Evolutionary conservation across 352 stramenopile species (phyloP).

Genomic region (Phytophthora ramorum): DNA sequence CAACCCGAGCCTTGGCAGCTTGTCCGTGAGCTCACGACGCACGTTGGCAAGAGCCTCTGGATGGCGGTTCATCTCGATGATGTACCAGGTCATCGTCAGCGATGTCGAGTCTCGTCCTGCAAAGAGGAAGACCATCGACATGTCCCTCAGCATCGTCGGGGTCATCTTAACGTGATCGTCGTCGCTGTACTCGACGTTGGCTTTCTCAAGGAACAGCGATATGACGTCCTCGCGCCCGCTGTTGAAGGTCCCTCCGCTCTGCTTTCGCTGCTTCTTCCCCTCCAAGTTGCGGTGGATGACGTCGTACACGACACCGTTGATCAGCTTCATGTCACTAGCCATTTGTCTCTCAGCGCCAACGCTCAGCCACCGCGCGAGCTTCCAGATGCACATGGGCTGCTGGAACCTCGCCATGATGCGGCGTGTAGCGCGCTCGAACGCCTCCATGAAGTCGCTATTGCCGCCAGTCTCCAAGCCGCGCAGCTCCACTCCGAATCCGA

Average conservation of each 20-base stretch:
- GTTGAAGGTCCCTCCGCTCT: slow-evolving; percentile 15
- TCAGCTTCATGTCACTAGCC: slow-evolving; percentile 30
- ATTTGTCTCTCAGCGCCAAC: slow-evolving; percentile 35
- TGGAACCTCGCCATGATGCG: slow-evolving; percentile 48
- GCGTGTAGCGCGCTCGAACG: slow-evolving; percentile 42
- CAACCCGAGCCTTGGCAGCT: slow-evolving; percentile 50
- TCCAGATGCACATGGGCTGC: slow-evolving; percentile 48
- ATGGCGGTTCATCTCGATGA: slow-evolving; percentile 79
- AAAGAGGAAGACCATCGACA: slow-evolving; percentile 83
- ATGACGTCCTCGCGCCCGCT: slow-evolving; percentile 45
- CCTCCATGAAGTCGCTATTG: slow-evolving; percentile 40
- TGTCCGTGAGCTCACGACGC: slow-evolving; percentile 48
- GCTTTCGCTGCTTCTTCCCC: slow-evolving; percentile 11
- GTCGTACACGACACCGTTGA: slow-evolving; percentile 33
- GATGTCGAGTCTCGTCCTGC: slow-evolving; percentile 81
- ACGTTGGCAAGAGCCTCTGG: slow-evolving; percentile 39
- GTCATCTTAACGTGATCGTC: slow-evolving; percentile 23
- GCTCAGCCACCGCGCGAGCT: slow-evolving; percentile 40
- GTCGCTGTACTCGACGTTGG: slow-evolving; percentile 16
- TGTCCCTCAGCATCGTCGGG: slow-evolving; percentile 58
- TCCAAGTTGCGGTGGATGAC: slow-evolving; percentile 29
- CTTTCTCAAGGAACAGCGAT: slow-evolving; percentile 47
- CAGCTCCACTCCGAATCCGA: slow-evolving; percentile 75
- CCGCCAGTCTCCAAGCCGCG: slow-evolving; percentile 41
- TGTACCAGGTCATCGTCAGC: slow-evolving; percentile 74